These are phyloP conservation scores for Fomitiporia mediterranea DNA, from an alignment of 1,284 basidiomycete genomes.

Conservation along the genomic window DNA sequence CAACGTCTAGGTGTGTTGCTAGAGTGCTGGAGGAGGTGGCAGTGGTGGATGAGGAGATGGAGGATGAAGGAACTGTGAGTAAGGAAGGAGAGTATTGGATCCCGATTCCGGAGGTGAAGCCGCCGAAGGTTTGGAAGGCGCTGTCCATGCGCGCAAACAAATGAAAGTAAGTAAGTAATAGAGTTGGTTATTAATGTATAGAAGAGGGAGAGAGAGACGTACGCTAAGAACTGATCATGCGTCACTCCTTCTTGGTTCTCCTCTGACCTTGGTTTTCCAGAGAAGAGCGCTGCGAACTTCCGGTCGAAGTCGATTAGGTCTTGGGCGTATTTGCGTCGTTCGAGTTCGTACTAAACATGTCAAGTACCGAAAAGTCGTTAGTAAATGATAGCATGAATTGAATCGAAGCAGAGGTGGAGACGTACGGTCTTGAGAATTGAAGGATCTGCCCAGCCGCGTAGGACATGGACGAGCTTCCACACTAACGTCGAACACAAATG, in stretches of 20 bases:
- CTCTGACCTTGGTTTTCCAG: constrained; percentile 62
- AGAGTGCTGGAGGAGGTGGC: no score
- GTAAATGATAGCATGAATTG: neutral
- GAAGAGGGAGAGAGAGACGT: constrained; percentile 21
- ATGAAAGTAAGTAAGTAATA: neutral
- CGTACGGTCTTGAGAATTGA: constrained; percentile 68
- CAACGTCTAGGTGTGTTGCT: constrained; percentile 49
- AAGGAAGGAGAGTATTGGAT: constrained; percentile 56
- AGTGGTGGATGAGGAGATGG: constrained; percentile 40
- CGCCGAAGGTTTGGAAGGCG: constrained; percentile 53
- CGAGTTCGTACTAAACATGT: constrained; percentile 55
- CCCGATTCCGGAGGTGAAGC: constrained; percentile 60
- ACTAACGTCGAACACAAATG: no score
- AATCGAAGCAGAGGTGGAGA: constrained; percentile 4
- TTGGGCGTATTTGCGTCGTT: constrained; percentile 70
- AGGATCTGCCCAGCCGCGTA: constrained; percentile 63
- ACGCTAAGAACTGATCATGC: constrained; percentile 62
- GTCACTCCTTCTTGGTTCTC: constrained; percentile 57
- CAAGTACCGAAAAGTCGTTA: neutral
- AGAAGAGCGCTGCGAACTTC: constrained; percentile 70
- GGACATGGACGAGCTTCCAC: constrained; percentile 75
- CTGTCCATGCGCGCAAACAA: no score
- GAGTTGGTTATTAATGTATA: neutral
- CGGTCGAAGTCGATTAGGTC: constrained; percentile 81
- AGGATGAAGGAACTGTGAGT: constrained; percentile 42